Base-by-base conservation (phyloP, 1,284 basidiomycete genomes). In the Leucoagaricus sp. region DNA sequence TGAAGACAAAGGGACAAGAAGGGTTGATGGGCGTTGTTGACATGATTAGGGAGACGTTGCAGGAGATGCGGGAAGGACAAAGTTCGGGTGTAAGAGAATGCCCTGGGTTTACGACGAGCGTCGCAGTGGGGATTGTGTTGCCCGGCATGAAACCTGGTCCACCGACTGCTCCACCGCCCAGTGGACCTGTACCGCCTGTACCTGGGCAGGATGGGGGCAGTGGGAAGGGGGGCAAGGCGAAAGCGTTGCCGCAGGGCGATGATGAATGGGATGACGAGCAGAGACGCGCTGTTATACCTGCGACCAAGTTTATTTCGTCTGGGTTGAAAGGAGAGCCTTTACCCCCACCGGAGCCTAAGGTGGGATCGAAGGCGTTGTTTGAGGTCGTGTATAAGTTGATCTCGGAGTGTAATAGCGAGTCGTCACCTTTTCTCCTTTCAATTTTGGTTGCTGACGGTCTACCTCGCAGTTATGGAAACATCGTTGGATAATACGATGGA, bases 361-460 rank as follows among this genome's bases (percentile, higher is more conserved):
- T 57, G 55, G 55, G 55, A 38, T 57, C 55, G 1, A 57, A 57
- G 21, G 41, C 47, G 19, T 57, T 49, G 23, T 57, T 57, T 47
- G 55, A 57, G 19, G 55, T 57, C 19, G 55, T 57, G 6, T 57
- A 51, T 23, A 45, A 31, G 26, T 29, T 57, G 6, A 50, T 57
- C 38, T 17, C 33, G 26, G 49, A 57, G 36, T 51, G 55, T 49
- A 57, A 57, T 9, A 57, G 55, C 51, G 29, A 46, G 55, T 50
- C 29, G 4, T 51, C 36, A 26, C 15, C 42, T 12, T 40, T 45
- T 9, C 8, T 25, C 33, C 17, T 31, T 12, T 36, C 15, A 19
- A 34, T 17, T 23, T 36, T 1, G 45, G 46, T 31, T 28, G 7
- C 13, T 25, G 31, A 47, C 8, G 15, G 12, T 33, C 17, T 45